phyloP scores from a whole-genome alignment of 176 grass and related monocot genomes.

The Aegilops umbellulata region DNA sequence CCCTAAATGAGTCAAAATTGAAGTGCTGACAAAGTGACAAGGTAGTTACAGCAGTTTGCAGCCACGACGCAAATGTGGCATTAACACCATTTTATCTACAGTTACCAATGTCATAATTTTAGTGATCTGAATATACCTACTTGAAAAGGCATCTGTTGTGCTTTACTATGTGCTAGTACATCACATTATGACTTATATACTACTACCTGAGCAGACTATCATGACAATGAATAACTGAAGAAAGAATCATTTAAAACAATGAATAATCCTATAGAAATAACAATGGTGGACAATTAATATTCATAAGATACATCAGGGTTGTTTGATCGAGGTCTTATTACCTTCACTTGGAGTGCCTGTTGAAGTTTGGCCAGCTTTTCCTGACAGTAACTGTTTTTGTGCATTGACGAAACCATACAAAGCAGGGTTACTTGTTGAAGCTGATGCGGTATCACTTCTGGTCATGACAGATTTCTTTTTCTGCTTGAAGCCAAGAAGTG shows the following conservation, averaged over 20 bases:
- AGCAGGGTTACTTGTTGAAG: slow-evolving; percentile 41
- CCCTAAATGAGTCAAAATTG: not conserved
- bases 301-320: not conserved
- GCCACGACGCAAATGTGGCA: not conserved
- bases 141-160: not conserved
- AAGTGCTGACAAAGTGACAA: slow-evolving; percentile 12
- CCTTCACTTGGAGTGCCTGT: slow-evolving; percentile 32
- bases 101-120: not conserved
- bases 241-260: not conserved
- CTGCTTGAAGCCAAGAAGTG: slow-evolving; percentile 79
- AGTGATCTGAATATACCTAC: slow-evolving; percentile 11
- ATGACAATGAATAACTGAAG: not conserved
- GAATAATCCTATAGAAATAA: not conserved
- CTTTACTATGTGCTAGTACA: not conserved
- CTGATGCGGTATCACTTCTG: slow-evolving; percentile 46
- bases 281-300: not conserved
- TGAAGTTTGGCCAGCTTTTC: slow-evolving; percentile 37
- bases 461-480: slow-evolving; percentile 75
- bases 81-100: not conserved
- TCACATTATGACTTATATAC: not conserved
- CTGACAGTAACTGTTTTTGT: slow-evolving; percentile 38
- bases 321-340: slow-evolving; percentile 20
- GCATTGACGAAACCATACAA: slow-evolving; percentile 25
- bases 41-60: not conserved
- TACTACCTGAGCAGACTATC: not conserved